Percentiles rank a stretch among this genome's conserved stretches.
phyloP scores from a whole-genome alignment of 2,329 filamentous ascomycete genomes.

The Fusarium sp. region DNA sequence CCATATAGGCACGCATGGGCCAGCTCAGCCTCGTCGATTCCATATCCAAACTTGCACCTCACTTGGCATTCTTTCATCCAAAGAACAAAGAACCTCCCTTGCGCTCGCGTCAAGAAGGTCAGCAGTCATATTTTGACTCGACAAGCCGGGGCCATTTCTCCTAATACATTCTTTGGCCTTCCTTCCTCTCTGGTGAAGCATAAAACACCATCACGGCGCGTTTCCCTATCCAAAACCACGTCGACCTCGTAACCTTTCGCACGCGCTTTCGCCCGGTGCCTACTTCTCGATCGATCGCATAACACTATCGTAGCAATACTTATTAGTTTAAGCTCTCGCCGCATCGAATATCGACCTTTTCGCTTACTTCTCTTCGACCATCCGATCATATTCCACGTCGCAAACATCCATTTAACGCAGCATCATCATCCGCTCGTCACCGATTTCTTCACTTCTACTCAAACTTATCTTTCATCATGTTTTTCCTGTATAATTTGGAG shows the following conservation, averaged over 20 bases:
- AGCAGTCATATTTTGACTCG: conserved; percentile 38
- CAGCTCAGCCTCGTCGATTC: conserved; percentile 45
- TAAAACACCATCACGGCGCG: conserved; percentile 20
- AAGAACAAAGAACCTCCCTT: conserved; percentile 17
- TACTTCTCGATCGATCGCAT: conserved; percentile 20
- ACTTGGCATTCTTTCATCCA: conserved; percentile 23
- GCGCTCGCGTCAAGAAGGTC: conserved; percentile 40
- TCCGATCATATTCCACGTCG: conserved; percentile 7
- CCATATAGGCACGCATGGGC: conserved; percentile 15
- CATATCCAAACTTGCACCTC: conserved; percentile 38
- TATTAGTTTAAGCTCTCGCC: conserved; percentile 8
- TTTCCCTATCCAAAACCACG: conserved; percentile 5
- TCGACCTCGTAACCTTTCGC: conserved; percentile 11
- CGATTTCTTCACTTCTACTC: conserved; percentile 20
- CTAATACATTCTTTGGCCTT: conserved; percentile 13
- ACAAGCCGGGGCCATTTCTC: conserved; percentile 27
- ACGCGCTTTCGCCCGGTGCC: conserved; percentile 18
- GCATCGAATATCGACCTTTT: background rate
- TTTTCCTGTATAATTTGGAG: conserved; percentile 97
- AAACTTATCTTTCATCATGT: conserved; percentile 70
- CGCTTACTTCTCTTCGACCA: background rate
- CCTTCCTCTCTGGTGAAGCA: conserved; percentile 3
- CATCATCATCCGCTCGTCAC: conserved; percentile 9
- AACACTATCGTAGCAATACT: conserved; percentile 1
- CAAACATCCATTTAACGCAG: conserved; percentile 10